These are phyloP conservation scores for Gymnopilus junonius DNA, from an alignment of 768 basidiomycete genomes.

Conservation along the genomic window DNA sequence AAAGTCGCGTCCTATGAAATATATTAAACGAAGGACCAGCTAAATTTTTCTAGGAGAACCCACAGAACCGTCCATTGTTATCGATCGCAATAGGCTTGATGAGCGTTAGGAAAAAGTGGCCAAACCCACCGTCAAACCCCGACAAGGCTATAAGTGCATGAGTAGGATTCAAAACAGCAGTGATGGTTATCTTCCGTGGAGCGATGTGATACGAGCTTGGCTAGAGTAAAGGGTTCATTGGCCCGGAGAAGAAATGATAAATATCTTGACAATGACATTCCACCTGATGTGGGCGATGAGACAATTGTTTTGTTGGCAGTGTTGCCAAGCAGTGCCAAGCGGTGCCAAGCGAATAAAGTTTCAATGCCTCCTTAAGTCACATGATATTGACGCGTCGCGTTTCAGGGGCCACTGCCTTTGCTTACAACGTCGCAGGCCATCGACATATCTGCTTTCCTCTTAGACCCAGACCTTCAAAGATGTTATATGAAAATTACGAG, in stretches of 20 bases:
- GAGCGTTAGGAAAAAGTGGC: not conserved
- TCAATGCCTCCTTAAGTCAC: not conserved
- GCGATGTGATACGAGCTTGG: not conserved
- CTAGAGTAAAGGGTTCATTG: not conserved
- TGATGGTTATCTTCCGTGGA: not conserved
- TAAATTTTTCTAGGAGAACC: not conserved
- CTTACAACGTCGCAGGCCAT: too few relatives aligned
- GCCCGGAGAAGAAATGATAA: not conserved
- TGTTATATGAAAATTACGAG: too few relatives aligned
- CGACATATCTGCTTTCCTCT: too few relatives aligned
- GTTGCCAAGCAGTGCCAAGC: too few relatives aligned
- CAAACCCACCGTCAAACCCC: not conserved
- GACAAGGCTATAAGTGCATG: too few relatives aligned
- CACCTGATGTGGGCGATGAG: too few relatives aligned
- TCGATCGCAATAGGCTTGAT: too few relatives aligned
- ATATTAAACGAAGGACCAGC: not conserved
- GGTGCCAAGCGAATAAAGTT: not conserved
- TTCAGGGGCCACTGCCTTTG: too few relatives aligned
- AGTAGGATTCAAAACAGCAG: not conserved
- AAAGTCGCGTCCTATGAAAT: not conserved
- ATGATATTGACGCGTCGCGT: not conserved
- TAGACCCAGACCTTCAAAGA: too few relatives aligned
- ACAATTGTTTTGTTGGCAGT: too few relatives aligned
- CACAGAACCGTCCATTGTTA: not conserved
- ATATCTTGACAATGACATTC: not conserved